phyloP scores from a whole-genome alignment of 768 basidiomycete species.

The Myochromella boudieri region DNA sequence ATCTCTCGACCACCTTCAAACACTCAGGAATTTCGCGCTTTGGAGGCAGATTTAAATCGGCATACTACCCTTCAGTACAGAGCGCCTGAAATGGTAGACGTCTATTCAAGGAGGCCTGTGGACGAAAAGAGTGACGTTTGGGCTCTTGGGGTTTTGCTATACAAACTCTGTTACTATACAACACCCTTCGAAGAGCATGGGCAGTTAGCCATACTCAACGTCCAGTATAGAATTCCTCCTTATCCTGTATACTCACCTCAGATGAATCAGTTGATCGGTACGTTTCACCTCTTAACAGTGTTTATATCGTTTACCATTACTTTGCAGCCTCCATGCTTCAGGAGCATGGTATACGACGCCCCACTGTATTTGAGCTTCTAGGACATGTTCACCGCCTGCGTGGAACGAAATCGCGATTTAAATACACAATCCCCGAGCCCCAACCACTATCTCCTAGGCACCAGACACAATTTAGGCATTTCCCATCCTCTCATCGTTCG shows the following conservation, averaged over 20 bases:
- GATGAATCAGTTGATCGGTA: constrained; percentile 84
- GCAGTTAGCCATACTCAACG: constrained; percentile 92
- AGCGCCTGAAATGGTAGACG: constrained; percentile 98
- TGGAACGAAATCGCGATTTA: constrained; percentile 79
- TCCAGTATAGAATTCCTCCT: constrained; percentile 89
- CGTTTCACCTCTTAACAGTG: too few relatives aligned
- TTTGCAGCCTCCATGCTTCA: constrained; percentile 83
- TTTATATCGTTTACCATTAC: constrained; percentile 16
- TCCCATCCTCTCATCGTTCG: constrained; percentile 25
- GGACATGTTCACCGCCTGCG: constrained; percentile 81
- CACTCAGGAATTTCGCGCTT: constrained; percentile 78
- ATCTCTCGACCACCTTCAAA: constrained; percentile 75
- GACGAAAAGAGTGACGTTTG: constrained; percentile 97
- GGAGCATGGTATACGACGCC: constrained; percentile 85
- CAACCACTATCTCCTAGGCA: constrained; percentile 45
- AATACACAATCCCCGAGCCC: constrained; percentile 57
- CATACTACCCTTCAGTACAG: constrained; percentile 97
- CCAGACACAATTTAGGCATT: constrained; percentile 27
- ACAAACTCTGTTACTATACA: constrained; percentile 99
- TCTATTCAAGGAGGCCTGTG: constrained; percentile 75
- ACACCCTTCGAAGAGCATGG: constrained; percentile 99
- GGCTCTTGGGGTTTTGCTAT: constrained; percentile 95
- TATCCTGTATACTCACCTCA: constrained; percentile 85
- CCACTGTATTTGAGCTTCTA: constrained; percentile 86
- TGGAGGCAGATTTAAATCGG: constrained; percentile 90